Conservation (phyloP, 1,284 basidiomycete genomes). For the Microbotryomycetes sp. region DNA sequence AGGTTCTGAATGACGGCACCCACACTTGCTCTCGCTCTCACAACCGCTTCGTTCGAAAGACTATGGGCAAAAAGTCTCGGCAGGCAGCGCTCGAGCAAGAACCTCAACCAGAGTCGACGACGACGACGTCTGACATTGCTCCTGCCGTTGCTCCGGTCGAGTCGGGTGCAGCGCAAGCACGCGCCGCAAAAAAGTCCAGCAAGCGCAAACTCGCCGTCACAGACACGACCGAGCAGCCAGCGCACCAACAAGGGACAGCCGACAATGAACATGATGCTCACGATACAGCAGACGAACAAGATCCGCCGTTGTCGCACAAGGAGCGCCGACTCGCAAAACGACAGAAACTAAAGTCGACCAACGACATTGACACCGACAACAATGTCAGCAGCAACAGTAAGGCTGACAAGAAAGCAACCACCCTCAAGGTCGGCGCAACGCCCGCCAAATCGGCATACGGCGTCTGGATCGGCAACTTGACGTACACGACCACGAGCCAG, state of each 20-base stretch:
- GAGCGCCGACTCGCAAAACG: constrained; percentile 30
- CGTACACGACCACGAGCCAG: constrained; percentile 67
- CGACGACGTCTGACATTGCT: not conserved
- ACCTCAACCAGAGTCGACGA: not conserved
- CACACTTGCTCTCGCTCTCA: no score
- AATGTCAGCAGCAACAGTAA: not conserved
- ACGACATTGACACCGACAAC: not conserved
- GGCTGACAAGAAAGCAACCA: constrained; percentile 9
- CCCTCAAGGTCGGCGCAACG: constrained; percentile 21
- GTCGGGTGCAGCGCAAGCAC: no score
- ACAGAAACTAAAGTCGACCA: constrained; percentile 13
- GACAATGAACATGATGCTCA: not conserved
- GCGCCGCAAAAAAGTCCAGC: not conserved
- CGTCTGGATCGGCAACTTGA: constrained; percentile 90
- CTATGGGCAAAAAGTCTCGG: no score
- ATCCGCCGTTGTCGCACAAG: constrained; percentile 29
- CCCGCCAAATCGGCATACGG: constrained; percentile 29
- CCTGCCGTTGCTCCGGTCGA: no score
- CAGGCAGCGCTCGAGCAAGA: no score
- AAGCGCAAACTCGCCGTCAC: not conserved
- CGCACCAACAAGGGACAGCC: no score
- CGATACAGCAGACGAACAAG: not conserved
- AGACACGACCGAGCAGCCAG: no score
- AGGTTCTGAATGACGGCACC: no score
- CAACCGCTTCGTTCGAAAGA: no score